Base-by-base conservation (phyloP, 2,329 filamentous ascomycete genomes). In the Colletotrichum eremochloae region DNA sequence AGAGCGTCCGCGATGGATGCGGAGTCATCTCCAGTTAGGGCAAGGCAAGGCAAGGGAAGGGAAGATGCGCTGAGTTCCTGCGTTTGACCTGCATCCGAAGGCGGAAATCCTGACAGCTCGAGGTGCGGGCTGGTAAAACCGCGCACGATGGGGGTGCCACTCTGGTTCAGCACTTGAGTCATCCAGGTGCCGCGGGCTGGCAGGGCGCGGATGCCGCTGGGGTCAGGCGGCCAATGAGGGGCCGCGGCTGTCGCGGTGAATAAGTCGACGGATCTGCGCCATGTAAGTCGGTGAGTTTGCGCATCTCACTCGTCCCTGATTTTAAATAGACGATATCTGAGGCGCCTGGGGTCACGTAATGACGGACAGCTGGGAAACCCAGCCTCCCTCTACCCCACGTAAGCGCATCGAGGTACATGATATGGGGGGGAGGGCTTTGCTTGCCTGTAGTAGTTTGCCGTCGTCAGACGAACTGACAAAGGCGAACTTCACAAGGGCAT, bases 221-320 rank as follows among this genome's bases (percentile, higher is more conserved):
- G 52, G 66, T 42, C 33, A 52, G 48, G 66, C 48, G 20, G 55
- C 70, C 70, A 72, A 70, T 70, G 40, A 61, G 66, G 24, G 36
- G 48, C 9, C 24, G 29, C 48, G 44, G 67, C 40, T 48, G 55
- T 48, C n/a, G n/a, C 60, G 58, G 68, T 61, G 67, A 31, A 70
- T 31, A 65, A 33, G 24, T 65, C 24, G 55, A 55, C 46, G 55
- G 69, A 44, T 60, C 63, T 8, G 53, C 29, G 18, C 52, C 58
- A 56, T 65, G 60, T 65, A 70, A 72, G 70, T 70, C 70, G 61
- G 66, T 48, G 53, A 58, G 60, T 42, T 53, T 58, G 12, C n/a
- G 44, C n/a, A 60, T 46, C 44, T 72, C 65, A 60, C 69, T 60
- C 53, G 66, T 18, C 65, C 52, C 64, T 71, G 42, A 24, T 46